phyloP scores from a whole-genome alignment of 805 yeast genomes.

The Candida gorgasii region DNA sequence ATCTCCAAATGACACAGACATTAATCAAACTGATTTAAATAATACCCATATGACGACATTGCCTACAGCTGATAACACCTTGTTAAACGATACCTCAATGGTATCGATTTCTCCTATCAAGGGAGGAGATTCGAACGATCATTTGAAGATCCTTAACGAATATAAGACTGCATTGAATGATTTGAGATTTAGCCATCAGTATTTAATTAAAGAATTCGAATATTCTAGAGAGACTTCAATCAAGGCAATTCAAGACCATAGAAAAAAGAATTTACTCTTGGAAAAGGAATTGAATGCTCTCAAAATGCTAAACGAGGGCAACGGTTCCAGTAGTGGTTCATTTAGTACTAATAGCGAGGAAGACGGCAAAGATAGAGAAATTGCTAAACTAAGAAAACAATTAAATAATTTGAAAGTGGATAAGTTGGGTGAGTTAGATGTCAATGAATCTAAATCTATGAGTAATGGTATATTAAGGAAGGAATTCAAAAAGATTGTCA shows the following conservation, averaged over 20 bases:
- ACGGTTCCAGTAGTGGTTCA: background rate
- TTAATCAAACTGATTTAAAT: background rate
- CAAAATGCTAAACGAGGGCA: conserved; percentile 5
- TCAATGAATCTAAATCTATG: conserved; percentile 14
- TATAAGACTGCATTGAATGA: conserved; percentile 65
- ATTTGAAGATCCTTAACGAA: conserved; percentile 19
- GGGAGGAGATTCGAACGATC: conserved; percentile 10
- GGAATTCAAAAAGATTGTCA: conserved; percentile 67
- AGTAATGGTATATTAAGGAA: conserved; percentile 59
- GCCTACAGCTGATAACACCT: conserved; percentile 21
- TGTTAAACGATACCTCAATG: conserved; percentile 29
- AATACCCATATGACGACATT: conserved; percentile 13
- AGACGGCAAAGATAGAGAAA: conserved; percentile 35
- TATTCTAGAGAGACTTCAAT: conserved; percentile 60
- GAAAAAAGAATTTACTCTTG: conserved; percentile 49
- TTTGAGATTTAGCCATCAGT: conserved; percentile 69
- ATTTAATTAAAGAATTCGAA: conserved; percentile 66
- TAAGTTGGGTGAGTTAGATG: conserved; percentile 33
- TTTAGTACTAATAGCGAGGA: conserved; percentile 1
- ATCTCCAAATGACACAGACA: background rate
- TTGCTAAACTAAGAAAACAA: conserved; percentile 45
- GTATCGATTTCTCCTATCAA: conserved; percentile 26
- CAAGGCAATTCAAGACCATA: conserved; percentile 52
- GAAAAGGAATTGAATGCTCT: conserved; percentile 46
- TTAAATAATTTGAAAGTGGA: conserved; percentile 47